phyloP scores from a whole-genome alignment of 768 basidiomycete genomes.

The Mycena rebaudengoi region DNA sequence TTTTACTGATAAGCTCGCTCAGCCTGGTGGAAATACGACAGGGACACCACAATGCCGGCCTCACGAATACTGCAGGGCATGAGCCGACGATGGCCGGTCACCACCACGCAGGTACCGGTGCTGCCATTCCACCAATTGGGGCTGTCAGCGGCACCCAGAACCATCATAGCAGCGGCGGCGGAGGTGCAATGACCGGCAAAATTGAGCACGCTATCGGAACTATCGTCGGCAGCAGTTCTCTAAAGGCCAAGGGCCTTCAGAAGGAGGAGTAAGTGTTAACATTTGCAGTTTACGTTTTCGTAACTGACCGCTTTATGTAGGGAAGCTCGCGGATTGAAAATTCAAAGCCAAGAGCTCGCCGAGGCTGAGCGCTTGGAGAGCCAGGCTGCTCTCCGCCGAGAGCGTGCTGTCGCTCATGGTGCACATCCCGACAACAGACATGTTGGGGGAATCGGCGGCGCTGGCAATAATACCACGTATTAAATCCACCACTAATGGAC shows the following conservation, averaged over 20 bases:
- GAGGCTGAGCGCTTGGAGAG: slow-evolving; percentile 16
- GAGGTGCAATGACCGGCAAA: slow-evolving; percentile 14
- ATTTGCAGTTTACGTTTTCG: background rate
- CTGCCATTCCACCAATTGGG: slow-evolving; percentile 5
- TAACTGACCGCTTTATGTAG: background rate
- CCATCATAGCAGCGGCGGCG: background rate
- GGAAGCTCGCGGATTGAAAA: slow-evolving; percentile 10
- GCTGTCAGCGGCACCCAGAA: background rate
- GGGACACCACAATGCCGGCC: no score
- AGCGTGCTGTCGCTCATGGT: slow-evolving; percentile 17
- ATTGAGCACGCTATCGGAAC: slow-evolving; percentile 19
- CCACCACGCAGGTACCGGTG: background rate
- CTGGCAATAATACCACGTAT: no score
- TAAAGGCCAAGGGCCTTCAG: slow-evolving; percentile 18
- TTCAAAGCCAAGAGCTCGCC: slow-evolving; percentile 16
- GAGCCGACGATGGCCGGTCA: no score
- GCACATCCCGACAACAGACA: slow-evolving; percentile 17
- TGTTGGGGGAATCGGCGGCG: slow-evolving; percentile 1
- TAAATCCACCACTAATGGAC: no score
- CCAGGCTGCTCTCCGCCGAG: slow-evolving; percentile 1
- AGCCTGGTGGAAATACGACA: no score
- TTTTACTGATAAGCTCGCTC: no score
- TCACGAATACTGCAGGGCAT: no score
- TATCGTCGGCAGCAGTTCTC: slow-evolving; percentile 11
- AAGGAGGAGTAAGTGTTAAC: slow-evolving; percentile 19